These are phyloP conservation scores for Aspergillus neotritici DNA, from an alignment of 2,329 filamentous ascomycete genomes.

Conservation along the genomic window DNA sequence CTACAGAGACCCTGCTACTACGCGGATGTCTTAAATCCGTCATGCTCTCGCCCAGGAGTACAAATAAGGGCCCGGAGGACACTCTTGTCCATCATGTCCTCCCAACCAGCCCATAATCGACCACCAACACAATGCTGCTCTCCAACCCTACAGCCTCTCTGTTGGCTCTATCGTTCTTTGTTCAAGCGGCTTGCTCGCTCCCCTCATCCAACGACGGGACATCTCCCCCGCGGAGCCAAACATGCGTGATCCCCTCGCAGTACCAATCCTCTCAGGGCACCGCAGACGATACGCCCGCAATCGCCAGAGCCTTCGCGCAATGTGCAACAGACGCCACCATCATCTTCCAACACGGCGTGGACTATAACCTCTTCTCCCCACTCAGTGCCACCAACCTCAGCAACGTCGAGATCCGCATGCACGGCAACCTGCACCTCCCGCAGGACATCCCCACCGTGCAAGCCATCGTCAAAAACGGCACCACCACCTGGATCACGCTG, in stretches of 20 bases:
- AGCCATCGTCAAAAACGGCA: constrained; percentile 29
- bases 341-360: constrained; percentile 35
- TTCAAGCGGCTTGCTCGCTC: neutral
- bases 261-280: constrained; percentile 30
- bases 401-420: constrained; percentile 40
- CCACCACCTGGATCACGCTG: constrained; percentile 36
- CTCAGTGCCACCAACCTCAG: constrained; percentile 37
- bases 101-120: no score
- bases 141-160: neutral
- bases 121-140: no score
- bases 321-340: constrained; percentile 32
- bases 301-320: constrained; percentile 32
- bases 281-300: constrained; percentile 38
- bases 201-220: no score
- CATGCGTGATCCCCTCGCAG: constrained; percentile 18
- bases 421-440: constrained; percentile 42
- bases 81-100: no score
- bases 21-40: no score
- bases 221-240: constrained; percentile 3
- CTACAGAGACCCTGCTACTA: no score
- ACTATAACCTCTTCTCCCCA: constrained; percentile 42
- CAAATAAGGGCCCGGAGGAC: no score
- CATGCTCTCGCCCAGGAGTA: no score
- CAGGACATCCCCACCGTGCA: constrained; percentile 37
- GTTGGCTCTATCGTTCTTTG: neutral